Conservation (phyloP, 2,329 filamentous ascomycete species). For the Hypoxylon sp. region DNA sequence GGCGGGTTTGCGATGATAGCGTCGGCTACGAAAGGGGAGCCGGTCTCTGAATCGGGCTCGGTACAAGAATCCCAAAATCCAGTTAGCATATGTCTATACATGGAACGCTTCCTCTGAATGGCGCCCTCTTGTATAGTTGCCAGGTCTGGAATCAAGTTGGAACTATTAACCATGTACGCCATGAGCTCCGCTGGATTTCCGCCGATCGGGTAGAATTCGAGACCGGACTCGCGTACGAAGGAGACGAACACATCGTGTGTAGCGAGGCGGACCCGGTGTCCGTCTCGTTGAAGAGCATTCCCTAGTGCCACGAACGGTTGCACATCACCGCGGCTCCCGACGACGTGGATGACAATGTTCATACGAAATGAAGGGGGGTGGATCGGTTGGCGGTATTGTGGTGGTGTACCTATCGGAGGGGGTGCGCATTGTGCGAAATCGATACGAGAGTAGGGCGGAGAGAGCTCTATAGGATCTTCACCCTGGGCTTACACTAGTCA, state of each 20-base stretch:
- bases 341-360: conserved; percentile 69
- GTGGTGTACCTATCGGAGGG: too few species aligned
- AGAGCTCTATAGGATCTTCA: too few species aligned
- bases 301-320: conserved; percentile 68
- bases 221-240: conserved; percentile 61
- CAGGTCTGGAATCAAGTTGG: conserved; percentile 49
- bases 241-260: conserved; percentile 66
- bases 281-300: conserved; percentile 61
- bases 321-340: conserved; percentile 68
- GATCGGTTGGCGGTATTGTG: background rate
- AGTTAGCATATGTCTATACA: conserved; percentile 50
- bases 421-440: too few species aligned
- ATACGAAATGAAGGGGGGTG: conserved; percentile 1
- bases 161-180: conserved; percentile 58
- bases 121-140: conserved; percentile 51
- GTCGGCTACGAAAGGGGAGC: conserved; percentile 59
- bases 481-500: too few species aligned
- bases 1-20: conserved; percentile 64
- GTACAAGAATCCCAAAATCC: conserved; percentile 53
- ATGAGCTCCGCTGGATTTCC: conserved; percentile 53
- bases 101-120: conserved; percentile 48
- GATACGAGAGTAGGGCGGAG: too few species aligned
- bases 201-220: conserved; percentile 69
- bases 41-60: conserved; percentile 36
- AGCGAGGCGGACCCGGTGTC: conserved; percentile 65